A percentile compares a stretch with the other conserved stretches of the same genome.
These are phyloP conservation scores for Hyaloperonospora arabidopsidis DNA, from an alignment of 352 stramenopile genomes.

Conservation along the genomic window DNA sequence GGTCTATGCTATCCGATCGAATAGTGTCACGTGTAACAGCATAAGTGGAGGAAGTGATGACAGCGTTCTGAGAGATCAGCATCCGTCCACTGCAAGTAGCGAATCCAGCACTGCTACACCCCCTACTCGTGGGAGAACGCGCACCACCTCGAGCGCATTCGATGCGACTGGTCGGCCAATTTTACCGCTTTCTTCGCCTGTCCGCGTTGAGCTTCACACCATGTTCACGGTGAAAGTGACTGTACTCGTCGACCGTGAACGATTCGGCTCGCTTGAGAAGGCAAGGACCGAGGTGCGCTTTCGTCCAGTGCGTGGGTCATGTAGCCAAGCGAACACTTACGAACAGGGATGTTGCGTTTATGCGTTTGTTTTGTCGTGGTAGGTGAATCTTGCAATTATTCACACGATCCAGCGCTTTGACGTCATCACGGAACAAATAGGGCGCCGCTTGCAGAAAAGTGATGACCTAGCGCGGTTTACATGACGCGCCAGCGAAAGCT, in stretches of 20 bases:
- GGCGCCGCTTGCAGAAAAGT: slow-evolving; percentile 8
- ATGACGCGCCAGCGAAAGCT: too few relatives aligned
- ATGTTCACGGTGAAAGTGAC: slow-evolving; percentile 64
- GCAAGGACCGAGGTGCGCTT: slow-evolving; percentile 54
- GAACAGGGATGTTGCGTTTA: neutral
- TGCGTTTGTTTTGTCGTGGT: slow-evolving; percentile 1
- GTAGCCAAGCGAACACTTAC: neutral
- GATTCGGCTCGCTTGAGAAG: slow-evolving; percentile 46
- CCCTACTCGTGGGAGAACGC: slow-evolving; percentile 13
- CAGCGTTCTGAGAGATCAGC: slow-evolving; percentile 16
- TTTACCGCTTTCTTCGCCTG: slow-evolving; percentile 17
- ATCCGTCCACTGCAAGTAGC: slow-evolving; percentile 22
- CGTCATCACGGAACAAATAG: slow-evolving; percentile 23
- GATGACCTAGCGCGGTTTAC: too few relatives aligned
- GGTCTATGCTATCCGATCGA: slow-evolving; percentile 15
- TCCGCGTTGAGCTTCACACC: slow-evolving; percentile 38
- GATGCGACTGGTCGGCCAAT: slow-evolving; percentile 26
- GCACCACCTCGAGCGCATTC: slow-evolving; percentile 23
- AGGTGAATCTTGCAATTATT: slow-evolving; percentile 68
- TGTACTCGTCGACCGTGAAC: slow-evolving; percentile 42
- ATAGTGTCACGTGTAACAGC: slow-evolving; percentile 27
- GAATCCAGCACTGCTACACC: slow-evolving; percentile 13
- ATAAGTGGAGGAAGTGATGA: slow-evolving; percentile 23
- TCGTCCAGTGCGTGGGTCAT: neutral
- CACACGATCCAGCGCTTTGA: slow-evolving; percentile 41